Evolutionary conservation across 2,329 filamentous ascomycete species (phyloP), one percentile per base, ranked within the genome.

Genomic region (Hypoxylon sp.): DNA sequence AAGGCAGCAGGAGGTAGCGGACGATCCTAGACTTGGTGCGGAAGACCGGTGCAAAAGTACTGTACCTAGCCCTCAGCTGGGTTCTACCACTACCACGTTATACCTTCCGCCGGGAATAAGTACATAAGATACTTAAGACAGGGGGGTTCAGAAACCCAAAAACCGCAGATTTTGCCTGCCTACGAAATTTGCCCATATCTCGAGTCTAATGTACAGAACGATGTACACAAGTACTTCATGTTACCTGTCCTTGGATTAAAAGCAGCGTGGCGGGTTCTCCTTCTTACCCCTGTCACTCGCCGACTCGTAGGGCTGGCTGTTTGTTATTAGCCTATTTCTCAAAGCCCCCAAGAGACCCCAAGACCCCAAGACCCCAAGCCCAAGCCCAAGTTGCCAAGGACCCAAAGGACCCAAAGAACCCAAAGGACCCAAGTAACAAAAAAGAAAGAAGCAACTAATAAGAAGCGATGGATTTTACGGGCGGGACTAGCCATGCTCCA

Each of bases 171-270:
- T 62, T 62, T 30, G 24, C 32, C 32, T 37, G 13, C 13, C 20
- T 20, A 17, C 30, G 44, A 59, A 69, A 62, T 69, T 69, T 67
- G 64, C 67, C 67, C 67, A 43, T 51, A 65, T 64, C 62, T 50
- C 37, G 20, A 30, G 47, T 17, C 32, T n/a, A 41, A 50, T 17
- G 50, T 55, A 61, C 48, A 22, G 37, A 19, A 11, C 5, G 34
- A 26, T 41, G 47, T 56, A 44, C 46, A 32, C 15, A 32, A 19
- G 51, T 47, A 48, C 37, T 6, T 6, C 7, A 37, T 10, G 10
- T 37, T 24, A 17, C 7, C 19, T 56, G 20, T 49, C 8, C 7
- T n/a, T 20, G 13, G 10, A 47, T 6, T 68, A 62, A 68, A 68
- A 68, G 67, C 67, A 53, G 67, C 65, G 59, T 57, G 20, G 30